Percentiles rank a stretch among this genome's conserved stretches.
These are phyloP conservation scores for Scheffersomyces segobiensis DNA, from an alignment of 1,139 yeast genomes.

Conservation along the genomic window DNA sequence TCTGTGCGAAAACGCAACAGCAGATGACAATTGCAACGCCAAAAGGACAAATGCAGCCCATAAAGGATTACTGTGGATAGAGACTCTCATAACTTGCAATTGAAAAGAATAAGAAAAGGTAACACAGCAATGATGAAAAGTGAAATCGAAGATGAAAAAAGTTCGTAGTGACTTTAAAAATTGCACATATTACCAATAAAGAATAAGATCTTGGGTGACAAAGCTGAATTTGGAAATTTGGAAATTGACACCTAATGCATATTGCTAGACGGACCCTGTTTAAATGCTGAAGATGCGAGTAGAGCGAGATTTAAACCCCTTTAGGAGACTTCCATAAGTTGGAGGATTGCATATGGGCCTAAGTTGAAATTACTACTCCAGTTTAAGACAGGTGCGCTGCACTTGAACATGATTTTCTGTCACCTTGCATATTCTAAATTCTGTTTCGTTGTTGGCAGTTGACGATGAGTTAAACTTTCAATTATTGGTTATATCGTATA, in stretches of 20 bases:
- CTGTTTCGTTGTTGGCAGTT: neutral
- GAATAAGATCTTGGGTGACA: neutral
- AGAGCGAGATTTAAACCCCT: neutral
- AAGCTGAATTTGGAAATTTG: neutral
- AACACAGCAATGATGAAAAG: neutral
- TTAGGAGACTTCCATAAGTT: neutral
- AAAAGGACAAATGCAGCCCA: slow-evolving; percentile 2
- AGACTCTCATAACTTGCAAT: neutral
- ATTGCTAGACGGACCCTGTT: neutral
- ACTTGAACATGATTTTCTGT: neutral
- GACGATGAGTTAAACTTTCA: neutral
- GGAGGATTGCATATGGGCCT: neutral
- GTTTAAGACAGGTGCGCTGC: neutral
- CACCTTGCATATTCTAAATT: neutral
- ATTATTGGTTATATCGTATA: too few relatives aligned
- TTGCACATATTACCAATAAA: neutral
- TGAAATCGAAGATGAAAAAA: neutral
- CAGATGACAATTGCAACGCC: slow-evolving; percentile 6
- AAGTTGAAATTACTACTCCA: neutral
- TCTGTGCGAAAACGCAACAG: slow-evolving; percentile 5
- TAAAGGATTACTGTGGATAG: neutral
- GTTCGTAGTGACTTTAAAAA: neutral
- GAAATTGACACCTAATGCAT: neutral
- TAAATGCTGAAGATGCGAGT: neutral
- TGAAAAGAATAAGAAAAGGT: neutral